A percentile compares a stretch with the other conserved stretches of the same genome.
Evolutionary conservation across 2,329 filamentous ascomycete species (phyloP).

Genomic region (Hypoxylon rubiginosum): DNA sequence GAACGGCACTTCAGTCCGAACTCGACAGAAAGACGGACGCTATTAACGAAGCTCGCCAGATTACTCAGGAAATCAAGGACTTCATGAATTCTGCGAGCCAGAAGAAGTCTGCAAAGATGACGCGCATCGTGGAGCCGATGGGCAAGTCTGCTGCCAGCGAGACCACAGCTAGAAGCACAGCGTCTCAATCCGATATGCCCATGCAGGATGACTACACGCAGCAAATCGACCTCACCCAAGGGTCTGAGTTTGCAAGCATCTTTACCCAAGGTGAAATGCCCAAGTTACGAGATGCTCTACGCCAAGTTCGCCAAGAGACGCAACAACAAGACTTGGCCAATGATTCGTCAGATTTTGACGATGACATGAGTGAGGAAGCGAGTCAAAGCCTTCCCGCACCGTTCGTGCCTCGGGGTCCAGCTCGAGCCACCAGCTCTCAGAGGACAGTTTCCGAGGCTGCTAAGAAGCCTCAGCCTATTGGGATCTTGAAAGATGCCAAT

Average conservation of each 20-base stretch:
- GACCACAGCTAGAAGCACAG: slow-evolving; percentile 53
- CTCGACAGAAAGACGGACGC: slow-evolving; percentile 36
- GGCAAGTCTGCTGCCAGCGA: slow-evolving; percentile 50
- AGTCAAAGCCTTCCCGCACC: slow-evolving; percentile 51
- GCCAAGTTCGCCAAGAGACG: slow-evolving; percentile 47
- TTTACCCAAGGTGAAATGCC: slow-evolving; percentile 49
- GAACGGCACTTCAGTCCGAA: slow-evolving; percentile 39
- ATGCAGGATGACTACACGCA: slow-evolving; percentile 56
- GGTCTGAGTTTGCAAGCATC: slow-evolving; percentile 52
- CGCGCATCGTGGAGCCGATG: slow-evolving; percentile 52
- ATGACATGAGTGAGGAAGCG: slow-evolving; percentile 43
- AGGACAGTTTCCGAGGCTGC: slow-evolving; percentile 33
- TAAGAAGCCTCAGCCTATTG: slow-evolving; percentile 48
- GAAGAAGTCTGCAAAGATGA: slow-evolving; percentile 51
- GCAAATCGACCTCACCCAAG: slow-evolving; percentile 54
- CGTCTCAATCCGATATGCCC: slow-evolving; percentile 51
- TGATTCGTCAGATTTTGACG: slow-evolving; percentile 39
- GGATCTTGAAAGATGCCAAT: slow-evolving; percentile 55
- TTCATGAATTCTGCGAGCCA: slow-evolving; percentile 45
- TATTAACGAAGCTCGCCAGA: slow-evolving; percentile 43
- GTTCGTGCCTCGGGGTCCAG: slow-evolving; percentile 40
- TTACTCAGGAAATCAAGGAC: slow-evolving; percentile 44
- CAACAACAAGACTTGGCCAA: slow-evolving; percentile 43
- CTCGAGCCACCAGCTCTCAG: slow-evolving; percentile 38
- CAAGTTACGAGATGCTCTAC: slow-evolving; percentile 39